These are phyloP conservation scores for Climacium dendroides DNA, from an alignment of 225 moss, liverwort and hornwort genomes.

Conservation along the genomic window DNA sequence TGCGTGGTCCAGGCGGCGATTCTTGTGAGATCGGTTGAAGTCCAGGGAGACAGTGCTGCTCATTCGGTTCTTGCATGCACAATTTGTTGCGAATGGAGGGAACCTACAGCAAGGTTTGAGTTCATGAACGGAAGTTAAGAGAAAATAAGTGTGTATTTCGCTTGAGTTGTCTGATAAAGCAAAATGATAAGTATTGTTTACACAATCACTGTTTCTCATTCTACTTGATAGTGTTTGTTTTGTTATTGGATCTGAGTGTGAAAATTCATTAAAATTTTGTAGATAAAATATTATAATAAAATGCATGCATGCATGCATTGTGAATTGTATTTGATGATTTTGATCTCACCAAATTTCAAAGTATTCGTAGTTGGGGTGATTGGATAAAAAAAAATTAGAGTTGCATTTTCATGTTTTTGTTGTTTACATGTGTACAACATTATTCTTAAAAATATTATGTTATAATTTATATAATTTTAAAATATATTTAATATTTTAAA, in stretches of 20 bases:
- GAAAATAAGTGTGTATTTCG: background rate
- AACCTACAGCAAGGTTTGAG: slow-evolving; percentile 2
- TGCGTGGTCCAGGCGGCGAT: background rate
- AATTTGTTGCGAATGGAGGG: background rate
- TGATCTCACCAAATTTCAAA: background rate
- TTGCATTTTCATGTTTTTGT: background rate
- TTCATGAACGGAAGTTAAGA: background rate
- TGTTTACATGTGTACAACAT: background rate
- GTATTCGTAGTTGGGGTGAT: background rate
- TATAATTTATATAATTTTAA: too few relatives aligned
- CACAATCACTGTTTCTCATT: slow-evolving; percentile 15
- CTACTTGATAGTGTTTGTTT: background rate
- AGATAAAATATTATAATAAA: background rate
- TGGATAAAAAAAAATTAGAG: background rate
- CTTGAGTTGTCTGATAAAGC: background rate
- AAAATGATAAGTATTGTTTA: background rate
- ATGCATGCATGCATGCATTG: background rate
- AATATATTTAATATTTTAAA: background rate
- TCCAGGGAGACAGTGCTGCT: background rate
- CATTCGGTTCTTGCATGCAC: background rate
- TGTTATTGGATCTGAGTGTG: background rate
- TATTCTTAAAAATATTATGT: too few relatives aligned
- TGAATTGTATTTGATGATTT: background rate
- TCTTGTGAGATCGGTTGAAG: background rate
- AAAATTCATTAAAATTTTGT: background rate